phyloP scores from a whole-genome alignment of 306 rosid species.

The Echinosophora koreensis region DNA sequence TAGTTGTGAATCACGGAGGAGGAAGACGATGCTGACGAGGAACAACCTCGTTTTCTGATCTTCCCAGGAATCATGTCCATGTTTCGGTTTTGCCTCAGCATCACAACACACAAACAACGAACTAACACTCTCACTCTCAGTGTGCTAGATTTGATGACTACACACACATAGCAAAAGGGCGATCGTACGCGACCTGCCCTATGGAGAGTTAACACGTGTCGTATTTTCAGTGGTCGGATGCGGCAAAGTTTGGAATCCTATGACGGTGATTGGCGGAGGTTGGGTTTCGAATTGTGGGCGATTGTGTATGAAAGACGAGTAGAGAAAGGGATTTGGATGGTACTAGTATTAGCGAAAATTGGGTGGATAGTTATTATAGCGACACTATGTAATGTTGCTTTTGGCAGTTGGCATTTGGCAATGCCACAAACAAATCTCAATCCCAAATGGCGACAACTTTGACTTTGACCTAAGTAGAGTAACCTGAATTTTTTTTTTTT shows the following conservation, averaged over 20 bases:
- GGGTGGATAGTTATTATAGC: constrained; percentile 23
- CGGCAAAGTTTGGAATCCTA: background rate
- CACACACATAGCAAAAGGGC: constrained; percentile 35
- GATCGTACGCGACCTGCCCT: constrained; percentile 17
- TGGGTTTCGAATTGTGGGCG: background rate
- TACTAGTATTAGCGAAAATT: constrained; percentile 24
- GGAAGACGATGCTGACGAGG: constrained; percentile 91
- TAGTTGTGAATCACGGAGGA: constrained; percentile 86
- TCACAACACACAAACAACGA: constrained; percentile 50
- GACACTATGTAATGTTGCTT: constrained; percentile 30
- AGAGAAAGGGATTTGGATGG: background rate
- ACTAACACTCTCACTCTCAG: background rate
- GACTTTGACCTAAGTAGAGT: constrained; percentile 42
- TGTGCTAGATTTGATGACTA: constrained; percentile 45
- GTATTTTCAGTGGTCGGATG: background rate
- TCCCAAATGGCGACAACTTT: background rate
- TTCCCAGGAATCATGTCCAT: constrained; percentile 84
- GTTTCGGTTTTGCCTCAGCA: constrained; percentile 73
- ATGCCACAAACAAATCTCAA: background rate
- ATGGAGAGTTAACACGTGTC: constrained; percentile 28
- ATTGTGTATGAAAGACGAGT: background rate
- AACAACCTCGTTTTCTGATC: constrained; percentile 94
- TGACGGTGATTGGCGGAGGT: constrained; percentile 1
- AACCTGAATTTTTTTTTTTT: too few species aligned
- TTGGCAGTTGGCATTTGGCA: constrained; percentile 44